Conservation (phyloP, 805 yeast genomes). For the Saccharomycopsis capsularis region DNA sequence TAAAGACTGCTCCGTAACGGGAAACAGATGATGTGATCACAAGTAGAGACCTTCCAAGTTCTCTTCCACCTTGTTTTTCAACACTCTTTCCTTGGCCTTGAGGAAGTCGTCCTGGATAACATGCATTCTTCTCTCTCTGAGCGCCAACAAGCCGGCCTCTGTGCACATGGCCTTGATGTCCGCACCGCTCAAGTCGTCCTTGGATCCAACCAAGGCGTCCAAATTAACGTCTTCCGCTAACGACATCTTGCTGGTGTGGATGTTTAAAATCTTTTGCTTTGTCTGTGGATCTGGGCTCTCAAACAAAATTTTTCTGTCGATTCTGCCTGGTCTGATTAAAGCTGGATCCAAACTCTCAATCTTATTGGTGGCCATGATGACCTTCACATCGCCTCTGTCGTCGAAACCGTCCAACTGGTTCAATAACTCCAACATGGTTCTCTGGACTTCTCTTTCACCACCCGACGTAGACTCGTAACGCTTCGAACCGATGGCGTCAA, state of each 20-base stretch:
- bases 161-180: slow-evolving; percentile 97
- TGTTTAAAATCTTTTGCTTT: slow-evolving; percentile 85
- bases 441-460: slow-evolving; percentile 95
- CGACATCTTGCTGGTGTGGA: slow-evolving; percentile 95
- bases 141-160: slow-evolving; percentile 94
- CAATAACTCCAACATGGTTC: slow-evolving; percentile 93
- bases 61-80: slow-evolving; percentile 61
- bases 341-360: slow-evolving; percentile 95
- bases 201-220: slow-evolving; percentile 87
- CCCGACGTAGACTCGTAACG: slow-evolving; percentile 80
- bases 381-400: slow-evolving; percentile 86
- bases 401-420: slow-evolving; percentile 97
- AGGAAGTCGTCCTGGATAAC: slow-evolving; percentile 96
- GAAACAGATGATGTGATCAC: too few species aligned
- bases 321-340: slow-evolving; percentile 91
- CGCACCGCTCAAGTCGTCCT: slow-evolving; percentile 97
- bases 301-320: slow-evolving; percentile 93
- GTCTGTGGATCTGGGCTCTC: slow-evolving; percentile 95
- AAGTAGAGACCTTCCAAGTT: slow-evolving; percentile 58
- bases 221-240: slow-evolving; percentile 88
- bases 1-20: not conserved
- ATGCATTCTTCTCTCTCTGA: slow-evolving; percentile 93
- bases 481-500: slow-evolving; percentile 98
- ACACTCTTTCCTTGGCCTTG: slow-evolving; percentile 57
- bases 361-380: slow-evolving; percentile 95